phyloP scores from a whole-genome alignment of 2,329 filamentous ascomycete genomes.

The Dactylonectria estremocensis region DNA sequence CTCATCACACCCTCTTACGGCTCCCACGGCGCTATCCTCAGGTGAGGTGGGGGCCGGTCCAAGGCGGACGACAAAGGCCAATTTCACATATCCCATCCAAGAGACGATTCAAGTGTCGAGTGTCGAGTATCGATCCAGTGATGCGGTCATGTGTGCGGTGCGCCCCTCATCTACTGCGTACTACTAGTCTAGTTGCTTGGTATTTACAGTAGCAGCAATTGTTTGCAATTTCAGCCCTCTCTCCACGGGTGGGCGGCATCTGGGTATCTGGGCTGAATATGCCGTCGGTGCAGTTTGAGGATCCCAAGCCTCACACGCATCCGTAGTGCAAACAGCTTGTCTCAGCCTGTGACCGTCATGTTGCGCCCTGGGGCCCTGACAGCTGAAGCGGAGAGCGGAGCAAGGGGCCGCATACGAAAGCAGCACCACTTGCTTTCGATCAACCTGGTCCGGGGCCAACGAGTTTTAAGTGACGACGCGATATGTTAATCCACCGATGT shows the following conservation, averaged over 20 bases:
- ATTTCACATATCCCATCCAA: constrained; percentile 39
- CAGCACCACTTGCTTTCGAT: constrained; percentile 16
- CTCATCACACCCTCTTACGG: constrained; percentile 30
- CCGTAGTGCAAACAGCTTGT: constrained; percentile 42
- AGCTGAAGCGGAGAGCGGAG: constrained; percentile 37
- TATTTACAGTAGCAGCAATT: neutral
- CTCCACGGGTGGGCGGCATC: constrained; percentile 29
- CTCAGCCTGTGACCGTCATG: constrained; percentile 47
- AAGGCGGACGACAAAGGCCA: constrained; percentile 32
- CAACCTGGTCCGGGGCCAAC: constrained; percentile 34
- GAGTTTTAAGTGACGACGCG: neutral
- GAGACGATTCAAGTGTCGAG: constrained; percentile 13
- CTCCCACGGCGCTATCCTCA: constrained; percentile 40
- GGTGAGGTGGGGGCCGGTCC: constrained; percentile 42
- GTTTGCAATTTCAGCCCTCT: constrained; percentile 34
- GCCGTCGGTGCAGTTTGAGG: constrained; percentile 48
- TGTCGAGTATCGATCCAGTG: constrained; percentile 6
- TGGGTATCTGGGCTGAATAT: constrained; percentile 49
- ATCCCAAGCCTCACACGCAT: constrained; percentile 38
- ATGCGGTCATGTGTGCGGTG: constrained; percentile 31
- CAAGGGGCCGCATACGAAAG: constrained; percentile 33
- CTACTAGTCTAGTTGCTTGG: no score
- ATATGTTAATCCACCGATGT: neutral
- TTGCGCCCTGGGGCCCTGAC: constrained; percentile 35
- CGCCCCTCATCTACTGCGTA: neutral